phyloP scores from a whole-genome alignment of 495 filamentous ascomycete species.

The Penicillium canescens region DNA sequence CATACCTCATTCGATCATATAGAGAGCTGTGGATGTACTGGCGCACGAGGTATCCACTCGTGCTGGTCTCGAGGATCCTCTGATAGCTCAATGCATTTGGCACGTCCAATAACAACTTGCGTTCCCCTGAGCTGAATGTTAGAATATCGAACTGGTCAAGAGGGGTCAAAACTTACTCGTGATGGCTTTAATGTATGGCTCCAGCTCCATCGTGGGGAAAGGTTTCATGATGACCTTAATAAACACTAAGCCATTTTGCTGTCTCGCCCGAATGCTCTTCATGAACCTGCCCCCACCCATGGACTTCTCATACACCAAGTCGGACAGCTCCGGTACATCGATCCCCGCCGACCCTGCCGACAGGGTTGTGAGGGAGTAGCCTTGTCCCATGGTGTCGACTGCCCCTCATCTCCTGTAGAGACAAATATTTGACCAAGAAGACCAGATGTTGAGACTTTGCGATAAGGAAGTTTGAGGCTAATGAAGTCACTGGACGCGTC shows the following conservation, averaged over 20 bases:
- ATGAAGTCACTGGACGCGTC: constrained; percentile 26
- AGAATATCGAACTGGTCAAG: background rate
- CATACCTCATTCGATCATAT: constrained; percentile 87
- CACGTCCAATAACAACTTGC: constrained; percentile 74
- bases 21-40: constrained; percentile 95
- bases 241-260: constrained; percentile 85
- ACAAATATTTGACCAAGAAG: background rate
- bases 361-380: constrained; percentile 87
- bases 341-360: constrained; percentile 89
- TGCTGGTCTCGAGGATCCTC: constrained; percentile 83
- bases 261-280: constrained; percentile 90
- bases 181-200: constrained; percentile 72
- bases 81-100: constrained; percentile 93
- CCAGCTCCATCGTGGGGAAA: constrained; percentile 71
- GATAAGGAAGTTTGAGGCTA: constrained; percentile 3
- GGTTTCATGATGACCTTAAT: constrained; percentile 96
- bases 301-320: constrained; percentile 88
- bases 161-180: constrained; percentile 54
- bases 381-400: constrained; percentile 81
- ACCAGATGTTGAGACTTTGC: background rate
- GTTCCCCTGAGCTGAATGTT: constrained; percentile 61
- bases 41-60: constrained; percentile 90
- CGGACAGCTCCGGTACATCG: constrained; percentile 87
- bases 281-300: constrained; percentile 94
- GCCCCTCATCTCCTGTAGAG: constrained; percentile 37